phyloP scores from a whole-genome alignment of 192 early-diverging fungal species.

The Rhizophlyctis rosea region DNA sequence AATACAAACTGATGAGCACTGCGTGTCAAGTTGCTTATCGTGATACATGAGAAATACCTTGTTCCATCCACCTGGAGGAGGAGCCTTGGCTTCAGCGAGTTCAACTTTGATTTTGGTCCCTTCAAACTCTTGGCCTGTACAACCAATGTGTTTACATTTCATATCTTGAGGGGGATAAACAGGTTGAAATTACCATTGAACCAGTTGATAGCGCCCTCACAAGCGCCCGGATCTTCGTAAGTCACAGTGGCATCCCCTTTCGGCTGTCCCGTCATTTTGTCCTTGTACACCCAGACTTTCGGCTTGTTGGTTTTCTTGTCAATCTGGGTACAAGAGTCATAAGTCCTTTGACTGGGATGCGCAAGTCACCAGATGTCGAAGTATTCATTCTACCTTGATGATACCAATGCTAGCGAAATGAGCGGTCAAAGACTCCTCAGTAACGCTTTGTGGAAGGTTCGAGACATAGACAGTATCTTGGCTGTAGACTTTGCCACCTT shows the following conservation, averaged over 20 bases:
- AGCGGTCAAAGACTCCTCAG: conserved; percentile 59
- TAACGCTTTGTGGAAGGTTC: conserved; percentile 55
- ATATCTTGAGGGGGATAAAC: not conserved
- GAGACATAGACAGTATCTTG: conserved; percentile 71
- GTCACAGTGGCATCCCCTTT: conserved; percentile 80
- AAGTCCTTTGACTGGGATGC: no score
- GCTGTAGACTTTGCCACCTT: conserved; percentile 34
- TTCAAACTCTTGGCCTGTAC: conserved; percentile 49
- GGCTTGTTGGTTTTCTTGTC: conserved; percentile 61
- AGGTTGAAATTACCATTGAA: conserved; percentile 50
- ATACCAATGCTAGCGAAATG: conserved; percentile 68
- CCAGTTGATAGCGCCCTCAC: conserved; percentile 70
- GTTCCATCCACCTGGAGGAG: conserved; percentile 33
- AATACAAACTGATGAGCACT: no score
- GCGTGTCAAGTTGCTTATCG: no score
- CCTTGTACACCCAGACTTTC: conserved; percentile 72
- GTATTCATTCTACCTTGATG: conserved; percentile 47
- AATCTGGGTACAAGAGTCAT: conserved; percentile 26
- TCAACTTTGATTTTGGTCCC: conserved; percentile 59
- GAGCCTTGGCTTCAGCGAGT: conserved; percentile 55
- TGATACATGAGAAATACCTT: conserved; percentile 20
- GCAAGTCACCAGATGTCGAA: not conserved
- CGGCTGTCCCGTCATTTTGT: conserved; percentile 56
- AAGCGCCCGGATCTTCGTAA: conserved; percentile 70
- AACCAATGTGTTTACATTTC: not conserved